These are phyloP conservation scores for Begonia loranthoides DNA, from an alignment of 306 rosid species.

Conservation along the genomic window DNA sequence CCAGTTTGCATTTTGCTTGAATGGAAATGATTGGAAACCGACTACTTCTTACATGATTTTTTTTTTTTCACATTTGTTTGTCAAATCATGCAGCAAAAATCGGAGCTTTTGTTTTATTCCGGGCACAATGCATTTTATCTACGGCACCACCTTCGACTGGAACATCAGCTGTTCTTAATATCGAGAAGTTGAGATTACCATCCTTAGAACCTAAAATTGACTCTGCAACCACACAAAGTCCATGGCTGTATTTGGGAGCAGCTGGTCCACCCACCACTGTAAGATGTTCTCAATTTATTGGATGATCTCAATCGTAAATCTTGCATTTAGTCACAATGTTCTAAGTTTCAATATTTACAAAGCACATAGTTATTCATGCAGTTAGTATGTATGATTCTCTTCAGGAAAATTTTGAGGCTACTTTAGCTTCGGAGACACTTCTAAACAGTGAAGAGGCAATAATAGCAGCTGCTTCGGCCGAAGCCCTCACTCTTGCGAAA, in stretches of 20 bases:
- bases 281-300: no score
- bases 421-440: slow-evolving; percentile 44
- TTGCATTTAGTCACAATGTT: no score
- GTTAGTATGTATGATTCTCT: slow-evolving; percentile 4
- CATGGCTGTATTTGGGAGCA: slow-evolving; percentile 43
- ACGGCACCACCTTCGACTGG: slow-evolving; percentile 31
- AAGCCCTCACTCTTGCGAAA: slow-evolving; percentile 87
- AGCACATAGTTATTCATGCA: no score
- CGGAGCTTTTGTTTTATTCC: slow-evolving; percentile 29
- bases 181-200: slow-evolving; percentile 42
- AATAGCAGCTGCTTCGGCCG: slow-evolving; percentile 81
- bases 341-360: no score
- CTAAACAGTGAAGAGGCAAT: slow-evolving; percentile 71
- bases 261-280: slow-evolving; percentile 36
- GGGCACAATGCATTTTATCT: slow-evolving; percentile 49
- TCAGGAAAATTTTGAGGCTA: slow-evolving; percentile 36
- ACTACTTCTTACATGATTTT: background rate
- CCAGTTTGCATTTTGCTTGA: no score
- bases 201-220: slow-evolving; percentile 30
- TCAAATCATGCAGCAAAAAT: slow-evolving; percentile 42
- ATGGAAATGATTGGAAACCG: no score
- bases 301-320: no score
- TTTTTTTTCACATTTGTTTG: slow-evolving; percentile 1
- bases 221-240: slow-evolving; percentile 22
- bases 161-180: slow-evolving; percentile 30